Percentiles rank a stretch among this genome's conserved stretches.
These are phyloP conservation scores for Daldinia loculata DNA, from an alignment of 495 filamentous ascomycete genomes.

Conservation along the genomic window DNA sequence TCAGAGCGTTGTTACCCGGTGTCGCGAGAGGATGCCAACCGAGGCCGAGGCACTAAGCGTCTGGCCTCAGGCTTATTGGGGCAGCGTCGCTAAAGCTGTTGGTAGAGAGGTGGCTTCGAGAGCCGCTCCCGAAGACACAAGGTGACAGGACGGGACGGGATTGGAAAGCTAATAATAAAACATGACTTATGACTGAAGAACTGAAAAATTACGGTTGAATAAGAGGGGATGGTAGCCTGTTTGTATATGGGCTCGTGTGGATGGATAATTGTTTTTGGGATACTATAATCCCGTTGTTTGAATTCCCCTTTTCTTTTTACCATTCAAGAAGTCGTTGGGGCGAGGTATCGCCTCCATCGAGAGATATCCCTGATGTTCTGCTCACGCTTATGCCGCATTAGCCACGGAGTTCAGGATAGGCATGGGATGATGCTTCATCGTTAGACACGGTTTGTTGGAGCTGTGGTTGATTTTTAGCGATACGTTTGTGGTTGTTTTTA, in stretches of 20 bases:
- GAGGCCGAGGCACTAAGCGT: slow-evolving; percentile 71
- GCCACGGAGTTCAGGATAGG: slow-evolving; percentile 33
- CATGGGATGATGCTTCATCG: slow-evolving; percentile 1
- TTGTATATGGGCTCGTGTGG: neutral
- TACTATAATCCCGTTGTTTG: neutral
- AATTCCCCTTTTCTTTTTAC: neutral
- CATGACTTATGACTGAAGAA: slow-evolving; percentile 9
- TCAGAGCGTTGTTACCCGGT: slow-evolving; percentile 77
- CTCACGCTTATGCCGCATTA: slow-evolving; percentile 10
- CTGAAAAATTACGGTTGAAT: neutral
- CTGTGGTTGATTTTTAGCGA: slow-evolving; percentile 7
- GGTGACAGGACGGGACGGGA: slow-evolving; percentile 8
- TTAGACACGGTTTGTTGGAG: neutral
- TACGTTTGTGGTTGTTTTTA: slow-evolving; percentile 7
- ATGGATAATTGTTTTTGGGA: slow-evolving; percentile 9
- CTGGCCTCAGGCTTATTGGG: slow-evolving; percentile 70
- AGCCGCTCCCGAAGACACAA: slow-evolving; percentile 1
- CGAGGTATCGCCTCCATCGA: neutral
- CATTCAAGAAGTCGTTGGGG: neutral
- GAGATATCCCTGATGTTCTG: slow-evolving; percentile 7
- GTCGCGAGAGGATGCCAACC: slow-evolving; percentile 71
- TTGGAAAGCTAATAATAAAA: neutral
- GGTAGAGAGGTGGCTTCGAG: slow-evolving; percentile 28
- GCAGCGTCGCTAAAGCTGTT: slow-evolving; percentile 60
- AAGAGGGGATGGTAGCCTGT: neutral